A percentile compares a stretch with the other conserved stretches of the same genome.
phyloP scores from a whole-genome alignment of 176 grass and related monocot genomes.

The Coix lacrymajobi region DNA sequence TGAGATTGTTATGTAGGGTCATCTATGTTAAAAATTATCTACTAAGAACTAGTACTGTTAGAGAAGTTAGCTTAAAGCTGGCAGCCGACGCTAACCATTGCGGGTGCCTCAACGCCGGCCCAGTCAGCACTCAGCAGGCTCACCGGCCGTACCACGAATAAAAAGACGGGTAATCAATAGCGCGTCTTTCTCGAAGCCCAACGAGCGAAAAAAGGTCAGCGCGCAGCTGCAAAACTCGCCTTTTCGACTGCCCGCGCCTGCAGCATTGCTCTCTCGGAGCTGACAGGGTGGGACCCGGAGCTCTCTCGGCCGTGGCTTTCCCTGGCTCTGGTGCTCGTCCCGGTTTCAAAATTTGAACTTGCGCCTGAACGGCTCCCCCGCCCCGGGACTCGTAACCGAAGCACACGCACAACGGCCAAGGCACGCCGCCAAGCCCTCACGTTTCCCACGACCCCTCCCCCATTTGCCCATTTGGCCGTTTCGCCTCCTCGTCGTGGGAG shows the following conservation, averaged over 20 bases:
- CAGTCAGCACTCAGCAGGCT: no score
- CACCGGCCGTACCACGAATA: neutral
- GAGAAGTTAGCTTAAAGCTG: no score
- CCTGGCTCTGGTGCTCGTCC: neutral
- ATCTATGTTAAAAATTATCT: no score
- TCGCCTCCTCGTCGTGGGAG: neutral
- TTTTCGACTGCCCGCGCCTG: constrained; percentile 4
- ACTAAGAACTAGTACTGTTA: no score
- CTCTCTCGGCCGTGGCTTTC: neutral
- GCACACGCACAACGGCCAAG: constrained; percentile 24
- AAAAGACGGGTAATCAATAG: neutral
- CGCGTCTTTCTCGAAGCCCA: constrained; percentile 23
- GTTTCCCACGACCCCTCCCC: neutral
- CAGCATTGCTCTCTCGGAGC: neutral
- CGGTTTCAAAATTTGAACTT: constrained; percentile 38
- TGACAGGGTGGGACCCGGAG: neutral
- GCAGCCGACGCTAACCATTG: no score
- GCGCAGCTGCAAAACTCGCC: constrained; percentile 11
- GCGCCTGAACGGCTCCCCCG: constrained; percentile 12
- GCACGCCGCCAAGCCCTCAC: constrained; percentile 20
- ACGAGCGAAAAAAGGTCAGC: constrained; percentile 14
- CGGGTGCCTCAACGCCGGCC: no score
- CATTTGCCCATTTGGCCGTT: neutral
- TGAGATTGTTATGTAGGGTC: no score
- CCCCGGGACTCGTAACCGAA: neutral